These are phyloP conservation scores for Alternaria sp. DNA, from an alignment of 2,329 filamentous ascomycete genomes.

Conservation along the genomic window DNA sequence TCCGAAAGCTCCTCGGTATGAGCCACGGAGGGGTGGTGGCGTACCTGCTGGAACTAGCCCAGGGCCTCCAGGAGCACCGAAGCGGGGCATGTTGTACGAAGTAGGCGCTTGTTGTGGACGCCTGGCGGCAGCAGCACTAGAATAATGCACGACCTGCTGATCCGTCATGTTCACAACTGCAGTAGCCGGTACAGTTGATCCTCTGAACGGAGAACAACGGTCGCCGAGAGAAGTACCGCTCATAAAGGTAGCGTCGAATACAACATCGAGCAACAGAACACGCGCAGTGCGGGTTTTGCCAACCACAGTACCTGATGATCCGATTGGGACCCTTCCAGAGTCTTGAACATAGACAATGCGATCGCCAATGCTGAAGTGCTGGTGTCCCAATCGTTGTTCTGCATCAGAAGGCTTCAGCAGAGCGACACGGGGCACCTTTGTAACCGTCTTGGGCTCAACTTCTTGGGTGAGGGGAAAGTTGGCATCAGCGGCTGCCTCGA, in stretches of 20 bases:
- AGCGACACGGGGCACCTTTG: constrained; percentile 83
- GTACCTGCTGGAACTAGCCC: constrained; percentile 66
- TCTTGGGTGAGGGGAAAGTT: constrained; percentile 44
- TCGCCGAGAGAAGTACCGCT: constrained; percentile 91
- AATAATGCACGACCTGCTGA: constrained; percentile 77
- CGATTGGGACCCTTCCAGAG: constrained; percentile 93
- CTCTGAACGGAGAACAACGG: constrained; percentile 90
- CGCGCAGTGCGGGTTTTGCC: constrained; percentile 89
- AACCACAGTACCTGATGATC: constrained; percentile 89
- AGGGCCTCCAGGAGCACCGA: constrained; percentile 64
- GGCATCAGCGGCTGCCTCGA: constrained; percentile 77
- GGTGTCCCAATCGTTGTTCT: constrained; percentile 88
- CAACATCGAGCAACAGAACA: constrained; percentile 83
- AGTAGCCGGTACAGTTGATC: constrained; percentile 87
- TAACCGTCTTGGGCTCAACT: constrained; percentile 71
- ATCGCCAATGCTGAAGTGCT: constrained; percentile 84
- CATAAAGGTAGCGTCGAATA: constrained; percentile 97
- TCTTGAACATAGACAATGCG: constrained; percentile 92
- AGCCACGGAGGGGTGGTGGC: constrained; percentile 67
- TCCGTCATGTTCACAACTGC: constrained; percentile 87
- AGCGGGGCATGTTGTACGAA: constrained; percentile 62
- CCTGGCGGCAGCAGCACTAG: constrained; percentile 66
- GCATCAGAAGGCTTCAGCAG: constrained; percentile 93
- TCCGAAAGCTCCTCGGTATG: constrained; percentile 65
- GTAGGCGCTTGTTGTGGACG: constrained; percentile 58